Conservation (phyloP, 1,284 basidiomycete genomes). For the Fomes fomentarius region DNA sequence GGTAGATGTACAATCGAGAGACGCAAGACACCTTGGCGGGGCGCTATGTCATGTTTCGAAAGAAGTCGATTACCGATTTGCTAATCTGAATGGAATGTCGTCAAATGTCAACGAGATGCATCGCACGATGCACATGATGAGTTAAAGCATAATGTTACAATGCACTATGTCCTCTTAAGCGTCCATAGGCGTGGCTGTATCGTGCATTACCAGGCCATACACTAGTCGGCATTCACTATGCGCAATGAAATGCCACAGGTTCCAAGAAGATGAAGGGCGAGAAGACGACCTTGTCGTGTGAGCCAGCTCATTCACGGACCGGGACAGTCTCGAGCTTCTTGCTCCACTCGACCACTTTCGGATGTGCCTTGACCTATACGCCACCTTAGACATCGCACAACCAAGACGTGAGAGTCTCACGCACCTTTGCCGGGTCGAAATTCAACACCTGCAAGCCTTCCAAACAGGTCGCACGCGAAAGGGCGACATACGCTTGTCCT, state of each 20-base stretch:
- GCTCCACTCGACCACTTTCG: constrained; percentile 14
- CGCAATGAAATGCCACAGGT: too few species aligned
- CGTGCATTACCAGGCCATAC: too few species aligned
- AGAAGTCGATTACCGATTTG: too few species aligned
- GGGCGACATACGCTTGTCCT: constrained; percentile 84
- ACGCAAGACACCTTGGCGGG: too few species aligned
- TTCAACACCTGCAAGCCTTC: constrained; percentile 83
- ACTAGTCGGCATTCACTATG: too few species aligned
- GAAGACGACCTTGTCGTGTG: too few species aligned
- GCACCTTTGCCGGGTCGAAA: constrained; percentile 76
- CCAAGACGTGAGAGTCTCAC: constrained; percentile 18
- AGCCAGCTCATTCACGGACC: not conserved
- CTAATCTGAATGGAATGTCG: too few species aligned
- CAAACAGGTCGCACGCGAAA: constrained; percentile 88
- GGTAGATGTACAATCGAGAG: too few species aligned
- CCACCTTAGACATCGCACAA: not conserved
- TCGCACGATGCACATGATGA: too few species aligned
- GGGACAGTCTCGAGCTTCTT: constrained; percentile 1
- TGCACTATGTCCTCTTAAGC: not conserved
- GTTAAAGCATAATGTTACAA: not conserved
- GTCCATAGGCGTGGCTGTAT: not conserved
- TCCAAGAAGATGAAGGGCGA: too few species aligned
- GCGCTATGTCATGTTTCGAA: too few species aligned
- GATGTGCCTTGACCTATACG: constrained; percentile 37
- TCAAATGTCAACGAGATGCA: too few species aligned